These are phyloP conservation scores for Clathrus columnatus DNA, from an alignment of 768 basidiomycete genomes.

Conservation along the genomic window DNA sequence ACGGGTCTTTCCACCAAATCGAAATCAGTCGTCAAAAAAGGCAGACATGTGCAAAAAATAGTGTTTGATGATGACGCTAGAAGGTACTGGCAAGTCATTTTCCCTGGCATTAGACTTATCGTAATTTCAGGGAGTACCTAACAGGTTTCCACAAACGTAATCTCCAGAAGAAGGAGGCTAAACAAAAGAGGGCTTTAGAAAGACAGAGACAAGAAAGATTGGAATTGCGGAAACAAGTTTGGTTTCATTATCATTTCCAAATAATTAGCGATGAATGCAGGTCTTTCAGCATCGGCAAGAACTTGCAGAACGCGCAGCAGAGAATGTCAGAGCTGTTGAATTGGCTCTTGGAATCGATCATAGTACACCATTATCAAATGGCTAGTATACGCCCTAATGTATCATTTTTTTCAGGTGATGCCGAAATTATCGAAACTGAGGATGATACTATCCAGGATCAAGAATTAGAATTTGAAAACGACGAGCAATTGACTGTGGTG, in stretches of 20 bases:
- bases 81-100: constrained; percentile 37
- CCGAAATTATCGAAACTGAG: constrained; percentile 4
- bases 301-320: constrained; percentile 64
- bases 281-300: constrained; percentile 58
- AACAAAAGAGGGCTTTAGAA: constrained; percentile 63
- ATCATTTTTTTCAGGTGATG: not conserved
- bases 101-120: not conserved
- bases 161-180: constrained; percentile 69
- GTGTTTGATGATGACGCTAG: constrained; percentile 83
- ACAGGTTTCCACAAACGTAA: constrained; percentile 94
- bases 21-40: constrained; percentile 54
- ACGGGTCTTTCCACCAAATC: constrained; percentile 22
- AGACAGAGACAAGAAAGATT: constrained; percentile 68
- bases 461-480: constrained; percentile 72
- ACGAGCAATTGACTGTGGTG: constrained; percentile 80
- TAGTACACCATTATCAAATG: not conserved
- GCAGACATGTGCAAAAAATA: constrained; percentile 56
- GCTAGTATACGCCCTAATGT: not conserved
- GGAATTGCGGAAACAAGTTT: constrained; percentile 71
- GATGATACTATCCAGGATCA: constrained; percentile 30
- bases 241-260: constrained; percentile 14
- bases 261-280: constrained; percentile 10
- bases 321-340: constrained; percentile 75
- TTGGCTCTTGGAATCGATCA: constrained; percentile 32
- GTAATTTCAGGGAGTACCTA: constrained; percentile 61